Evolutionary conservation across 139 green algal species (phyloP).

Genomic region (Astrephomene gubernaculifera): DNA sequence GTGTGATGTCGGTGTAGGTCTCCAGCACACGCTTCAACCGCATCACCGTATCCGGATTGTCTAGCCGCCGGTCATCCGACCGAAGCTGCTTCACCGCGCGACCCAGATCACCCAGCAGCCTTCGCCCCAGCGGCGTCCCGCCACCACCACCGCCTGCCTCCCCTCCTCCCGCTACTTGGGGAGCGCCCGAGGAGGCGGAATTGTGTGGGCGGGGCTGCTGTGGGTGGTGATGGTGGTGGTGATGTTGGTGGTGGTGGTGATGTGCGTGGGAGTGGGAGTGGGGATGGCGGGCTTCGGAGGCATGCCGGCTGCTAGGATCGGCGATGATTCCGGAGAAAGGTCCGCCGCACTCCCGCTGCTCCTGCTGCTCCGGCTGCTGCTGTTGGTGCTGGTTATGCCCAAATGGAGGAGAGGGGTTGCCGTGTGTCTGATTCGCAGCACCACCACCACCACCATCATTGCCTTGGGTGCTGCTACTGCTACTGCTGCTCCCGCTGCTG

Average conservation of each 20-base stretch:
- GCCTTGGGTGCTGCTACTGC: neutral
- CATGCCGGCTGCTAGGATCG: neutral
- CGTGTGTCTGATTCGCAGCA: too few relatives aligned
- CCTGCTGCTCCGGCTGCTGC: too few relatives aligned
- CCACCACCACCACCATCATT: too few relatives aligned
- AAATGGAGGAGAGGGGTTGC: too few relatives aligned
- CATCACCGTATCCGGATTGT: constrained; percentile 11
- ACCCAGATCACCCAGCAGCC: constrained; percentile 37
- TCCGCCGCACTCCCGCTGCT: neutral
- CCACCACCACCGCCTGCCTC: neutral
- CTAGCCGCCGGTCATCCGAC: neutral
- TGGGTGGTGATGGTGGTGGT: neutral
- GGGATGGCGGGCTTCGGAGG: neutral
- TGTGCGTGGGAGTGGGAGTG: neutral
- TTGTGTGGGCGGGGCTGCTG: neutral
- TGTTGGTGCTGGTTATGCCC: too few relatives aligned
- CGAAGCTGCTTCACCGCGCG: constrained; percentile 20
- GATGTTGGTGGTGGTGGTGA: neutral
- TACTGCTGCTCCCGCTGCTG: neutral
- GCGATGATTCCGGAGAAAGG: constrained; percentile 3
- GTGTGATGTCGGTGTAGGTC: constrained; percentile 84
- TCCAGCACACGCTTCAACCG: constrained; percentile 79
- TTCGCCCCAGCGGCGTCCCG: neutral
- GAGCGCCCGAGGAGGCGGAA: neutral
- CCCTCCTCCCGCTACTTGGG: neutral